Evolutionary conservation across 305 asterid species (phyloP), one percentile per base, ranked within the genome.

Genomic region (Fraxinus angustifolia): DNA sequence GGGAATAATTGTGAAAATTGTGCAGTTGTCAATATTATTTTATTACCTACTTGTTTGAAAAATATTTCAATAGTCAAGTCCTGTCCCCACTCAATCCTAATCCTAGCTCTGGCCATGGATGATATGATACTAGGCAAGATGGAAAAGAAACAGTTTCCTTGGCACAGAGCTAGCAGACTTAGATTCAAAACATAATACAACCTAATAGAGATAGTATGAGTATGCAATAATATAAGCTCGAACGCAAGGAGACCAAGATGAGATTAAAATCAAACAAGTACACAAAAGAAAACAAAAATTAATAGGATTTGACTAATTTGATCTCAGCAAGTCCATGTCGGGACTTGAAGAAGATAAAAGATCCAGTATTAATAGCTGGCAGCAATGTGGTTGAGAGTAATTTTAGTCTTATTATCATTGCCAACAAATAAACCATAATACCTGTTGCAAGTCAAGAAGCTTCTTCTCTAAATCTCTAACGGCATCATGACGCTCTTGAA

Each of bases 371-470:
- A 74, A 74, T 75, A n/a, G 65, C 35, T 12, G 28, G 30, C 23
- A 48, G 42, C 21, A 30, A 11, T 17, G 28, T 48, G 65, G 28
- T 76, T 16, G n/a, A 68, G 74, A 3, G 74, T 14, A 4, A 30
- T 68, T 12, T 68, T 28, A 56, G 28, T 28, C 40, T 30, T 70
- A 70, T 70, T 70, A 70, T 70, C 38, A 33, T 31, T 70, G 75
- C 75, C 21, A 70, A 70, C 75, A 30, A 31, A 30, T 31, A 81
- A 80, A 30, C 67, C 28, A 62, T 10, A 8, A 65, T 80, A 90
- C 93, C 91, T 88, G 91, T 78, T 90, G 93, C 87, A 88, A 77
- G 35, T 85, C 93, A 8, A 90, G 90, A 85, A 90, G 91, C 89
- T 88, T 90, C 80, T 58, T 86, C 78, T 90, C 93, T 75, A 90